These are phyloP conservation scores for Allomyces macrogynus DNA, from an alignment of 192 early-diverging fungal species.

Conservation along the genomic window DNA sequence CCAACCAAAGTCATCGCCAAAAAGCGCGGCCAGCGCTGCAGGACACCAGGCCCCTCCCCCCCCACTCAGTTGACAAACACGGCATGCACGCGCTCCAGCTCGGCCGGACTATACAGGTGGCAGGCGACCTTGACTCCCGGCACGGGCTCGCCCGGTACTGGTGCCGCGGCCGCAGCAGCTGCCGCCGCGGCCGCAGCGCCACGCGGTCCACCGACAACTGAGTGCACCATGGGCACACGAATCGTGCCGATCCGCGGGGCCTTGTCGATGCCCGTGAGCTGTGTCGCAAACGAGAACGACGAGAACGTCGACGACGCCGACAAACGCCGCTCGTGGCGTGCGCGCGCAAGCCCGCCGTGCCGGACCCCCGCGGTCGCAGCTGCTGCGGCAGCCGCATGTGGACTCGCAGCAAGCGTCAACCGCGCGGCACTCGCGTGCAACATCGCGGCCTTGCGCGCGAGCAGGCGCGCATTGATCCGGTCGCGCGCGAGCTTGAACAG, in stretches of 20 bases:
- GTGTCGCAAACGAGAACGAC: background rate
- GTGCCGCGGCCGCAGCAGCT: background rate
- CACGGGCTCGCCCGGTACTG: constrained; percentile 1
- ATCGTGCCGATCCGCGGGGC: constrained; percentile 1
- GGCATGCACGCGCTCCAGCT: constrained; percentile 13
- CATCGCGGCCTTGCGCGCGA: background rate
- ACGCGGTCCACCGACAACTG: constrained; percentile 6
- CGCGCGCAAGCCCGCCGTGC: background rate
- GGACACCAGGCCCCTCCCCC: no score
- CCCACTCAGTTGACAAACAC: constrained; percentile 16
- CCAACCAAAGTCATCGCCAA: no score
- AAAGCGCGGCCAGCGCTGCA: no score
- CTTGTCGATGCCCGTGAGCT: background rate
- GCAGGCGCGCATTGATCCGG: background rate
- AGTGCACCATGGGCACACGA: constrained; percentile 4
- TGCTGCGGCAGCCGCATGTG: no score
- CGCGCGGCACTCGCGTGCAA: background rate
- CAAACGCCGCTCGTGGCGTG: background rate
- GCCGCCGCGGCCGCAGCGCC: background rate
- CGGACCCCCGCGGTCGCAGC: background rate
- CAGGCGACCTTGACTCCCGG: background rate
- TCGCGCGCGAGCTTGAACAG: background rate
- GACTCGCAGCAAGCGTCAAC: no score
- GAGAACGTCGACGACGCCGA: background rate
- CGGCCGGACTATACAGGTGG: constrained; percentile 8